Evolutionary conservation across 2,329 filamentous ascomycete genomes (phyloP), one percentile per base, ranked within the genome.

Genomic region (Xylariaceae sp.): DNA sequence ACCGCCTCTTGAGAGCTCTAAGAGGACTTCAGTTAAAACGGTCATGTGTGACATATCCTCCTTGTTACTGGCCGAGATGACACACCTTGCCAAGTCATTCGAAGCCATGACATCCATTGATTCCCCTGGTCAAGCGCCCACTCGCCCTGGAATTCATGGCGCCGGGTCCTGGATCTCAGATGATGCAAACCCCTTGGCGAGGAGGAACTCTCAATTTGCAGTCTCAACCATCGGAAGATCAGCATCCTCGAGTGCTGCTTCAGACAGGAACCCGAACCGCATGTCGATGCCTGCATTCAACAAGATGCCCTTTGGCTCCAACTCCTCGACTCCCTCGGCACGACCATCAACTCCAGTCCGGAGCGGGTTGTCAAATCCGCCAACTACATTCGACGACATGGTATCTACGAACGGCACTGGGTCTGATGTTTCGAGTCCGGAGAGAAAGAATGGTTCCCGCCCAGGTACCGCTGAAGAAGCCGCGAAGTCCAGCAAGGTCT

Each of bases 41-140:
- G 76, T 87, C 58, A 83, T 92, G 79, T 89, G 86, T 60, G 84
- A 89, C 63, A 78, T 91, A 44, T 88, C 86, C 3, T 85, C 85
- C 11, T 62, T 87, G 42, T 66, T 92, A 37, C 71, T 92, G 19
- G 85, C 85, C 17, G 86, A 89, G 66, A 82, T 92, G 76, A 86
- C 83, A 22, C 81, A 79, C 1, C 73, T 88, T 47, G 86, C 85
- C 46, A 88, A 80, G 57, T 85, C 80, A 0, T 79, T 88, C 45
- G 86, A 90, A 64, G 83, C 71, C 21, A 77, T 86, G 68, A 83
- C 84, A 4, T 83, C 80, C 4, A 83, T 96, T 48, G 86, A 92
- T 51, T 91, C 88, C 0, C 88, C 88, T 0, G 83, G 79, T 7
- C 69, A 79, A 55, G 66, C 72, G 14, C 68, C 70, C 7, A 52